Evolutionary conservation across 1,139 yeast species (phyloP), one percentile per base, ranked within the genome.

Genomic region (Nakaseomyces sp.): DNA sequence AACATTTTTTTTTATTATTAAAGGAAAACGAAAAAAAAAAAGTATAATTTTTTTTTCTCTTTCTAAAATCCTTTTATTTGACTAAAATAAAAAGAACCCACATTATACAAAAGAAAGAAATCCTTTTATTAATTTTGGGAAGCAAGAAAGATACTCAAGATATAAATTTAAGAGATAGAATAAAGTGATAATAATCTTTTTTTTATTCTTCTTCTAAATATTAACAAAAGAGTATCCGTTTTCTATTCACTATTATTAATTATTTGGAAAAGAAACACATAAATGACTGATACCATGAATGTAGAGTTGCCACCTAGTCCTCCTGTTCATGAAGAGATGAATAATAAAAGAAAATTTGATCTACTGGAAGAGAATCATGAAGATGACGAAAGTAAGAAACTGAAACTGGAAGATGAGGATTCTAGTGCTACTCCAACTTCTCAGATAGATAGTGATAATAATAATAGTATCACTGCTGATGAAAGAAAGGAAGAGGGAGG

Each of bases 381-480:
- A 4, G 38, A 5, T 5, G 12, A 13, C 10, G 38, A 35, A 8
- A 13, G 12, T 17, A 35, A 35, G 38, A 35, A 35, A 28, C 12
- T 22, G 18, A 35, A 35, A 28, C 8, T 22, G 28, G 38, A 35
- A 18, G 24, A 17, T n/a, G 36, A 32, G 6, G 36, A 32, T 19
- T 32, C 36, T 13, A 32, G 63, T 44, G 51, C 65, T 29, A 52
- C 53, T 16, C 60, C 64, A 36, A 53, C 37, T 42, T 43, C 47
- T 54, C 43, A 35, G 41, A 13, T 31, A 24, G 38, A 22, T 12
- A 19, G 25, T 3, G 28, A 35, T 12, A 22, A 13, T 18, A 10
- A 32, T 19, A 17, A 17, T 12, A 19, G 8, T 18, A 30, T 9
- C n/a, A 24, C 13, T 3, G 13, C 26, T 9, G 45, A n/a, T 13